Base-by-base conservation (phyloP, 306 rosid genomes). In the Phaseolus lunatus region DNA sequence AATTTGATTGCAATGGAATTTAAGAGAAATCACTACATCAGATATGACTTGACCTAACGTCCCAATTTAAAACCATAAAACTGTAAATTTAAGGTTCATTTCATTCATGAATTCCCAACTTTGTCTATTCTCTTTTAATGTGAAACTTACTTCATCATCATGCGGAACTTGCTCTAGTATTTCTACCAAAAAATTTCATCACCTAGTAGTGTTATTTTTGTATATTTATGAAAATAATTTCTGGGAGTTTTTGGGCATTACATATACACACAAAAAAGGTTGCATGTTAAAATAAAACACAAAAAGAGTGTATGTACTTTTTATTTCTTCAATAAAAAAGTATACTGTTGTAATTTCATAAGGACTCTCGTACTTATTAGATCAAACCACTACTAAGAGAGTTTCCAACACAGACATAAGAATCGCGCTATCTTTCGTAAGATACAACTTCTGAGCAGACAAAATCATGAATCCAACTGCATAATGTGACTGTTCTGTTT, bases 381-480 rank as follows among this genome's bases (percentile, higher is more conserved):
- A 39, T 61, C 41, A 61, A 27, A 61, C 22, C 67, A 29, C 41
- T 27, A 27, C 13, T 29, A 12, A 44, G 56, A 22, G 59, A 27
- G 61, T 14, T 58, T 48, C 44, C 5, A 70, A n/a, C 22, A 9
- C n/a, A 10, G 24, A 70, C 37, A 24, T 9, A 24, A 24, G 58
- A 68, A 45, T 67, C 73, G 7, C 41, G 1, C 6, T n/a, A 47
- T 69, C 19, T 26, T 27, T n/a, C 3, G 27, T 4, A 45, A 16
- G 66, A 56, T 13, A n/a, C 54, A 70, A 70, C 29, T 35, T 49
- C 18, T 65, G 62, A 22, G 70, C 20, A 49, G 29, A 65, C 61
- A 77, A 66, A 58, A 26, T 58, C 66, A 58, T 26, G 66, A 65
- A 65, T 39, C 54, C 29, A 45, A 56, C 70, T n/a, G 23, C 35